Percentiles rank a stretch among this genome's conserved stretches.
These are phyloP conservation scores for Microbotryomycetes sp. DNA, from an alignment of 1,284 basidiomycete genomes.

Conservation along the genomic window DNA sequence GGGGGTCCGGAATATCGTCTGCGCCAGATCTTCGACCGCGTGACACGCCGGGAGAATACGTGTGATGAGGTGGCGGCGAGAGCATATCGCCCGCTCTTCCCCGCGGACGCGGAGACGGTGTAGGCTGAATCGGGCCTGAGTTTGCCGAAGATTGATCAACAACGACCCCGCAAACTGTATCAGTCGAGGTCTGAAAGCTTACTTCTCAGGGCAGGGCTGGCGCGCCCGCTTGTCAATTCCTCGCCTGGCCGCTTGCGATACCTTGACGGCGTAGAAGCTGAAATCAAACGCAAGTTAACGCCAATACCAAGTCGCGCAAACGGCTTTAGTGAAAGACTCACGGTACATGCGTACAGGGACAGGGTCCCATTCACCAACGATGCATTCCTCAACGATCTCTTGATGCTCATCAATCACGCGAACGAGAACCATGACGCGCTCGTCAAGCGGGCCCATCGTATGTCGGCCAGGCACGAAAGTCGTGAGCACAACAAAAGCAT, in stretches of 20 bases:
- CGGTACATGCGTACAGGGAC: not conserved
- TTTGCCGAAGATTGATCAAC: too few species aligned
- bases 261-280: constrained; percentile 8
- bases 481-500: constrained; percentile 29
- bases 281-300: too few species aligned
- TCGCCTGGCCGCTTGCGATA: constrained; percentile 24
- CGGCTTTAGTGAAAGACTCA: constrained; percentile 1
- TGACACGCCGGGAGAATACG: not conserved
- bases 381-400: constrained; percentile 11
- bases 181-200: not conserved
- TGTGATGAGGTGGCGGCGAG: not conserved
- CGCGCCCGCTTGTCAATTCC: constrained; percentile 11
- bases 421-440: constrained; percentile 19
- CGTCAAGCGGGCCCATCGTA: constrained; percentile 15
- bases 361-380: constrained; percentile 27
- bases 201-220: not conserved
- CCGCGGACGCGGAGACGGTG: not conserved
- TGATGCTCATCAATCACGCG: constrained; percentile 11
- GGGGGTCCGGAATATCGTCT: too few species aligned
- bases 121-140: not conserved
- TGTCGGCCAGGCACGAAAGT: constrained; percentile 19
- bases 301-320: too few species aligned
- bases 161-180: too few species aligned
- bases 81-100: not conserved
- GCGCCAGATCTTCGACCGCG: not conserved